A percentile compares a stretch with the other conserved stretches of the same genome.
Conservation (phyloP, 805 yeast species). For the Yamadazyma kitorensis region DNA sequence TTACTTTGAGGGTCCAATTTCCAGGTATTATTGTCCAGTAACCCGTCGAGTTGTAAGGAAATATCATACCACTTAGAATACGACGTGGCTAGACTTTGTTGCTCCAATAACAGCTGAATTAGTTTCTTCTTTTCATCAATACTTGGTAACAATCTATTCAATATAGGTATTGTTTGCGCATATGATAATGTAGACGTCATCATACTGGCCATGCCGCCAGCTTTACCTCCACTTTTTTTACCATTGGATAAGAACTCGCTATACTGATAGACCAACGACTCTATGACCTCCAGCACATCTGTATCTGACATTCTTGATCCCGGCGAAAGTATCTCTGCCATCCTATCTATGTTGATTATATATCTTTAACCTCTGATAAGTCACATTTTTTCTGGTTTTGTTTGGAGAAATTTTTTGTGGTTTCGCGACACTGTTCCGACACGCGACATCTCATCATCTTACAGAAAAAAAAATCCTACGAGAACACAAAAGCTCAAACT, state of each 20-base stretch:
- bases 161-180: conserved; percentile 7
- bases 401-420: too few relatives aligned
- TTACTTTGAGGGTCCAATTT: conserved; percentile 57
- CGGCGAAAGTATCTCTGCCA: neutral
- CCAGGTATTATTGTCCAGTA: conserved; percentile 71
- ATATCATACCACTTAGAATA: conserved; percentile 67
- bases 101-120: conserved; percentile 21
- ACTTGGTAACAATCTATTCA: conserved; percentile 7
- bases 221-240: conserved; percentile 1
- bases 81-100: conserved; percentile 35
- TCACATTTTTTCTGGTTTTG: too few relatives aligned
- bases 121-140: conserved; percentile 18
- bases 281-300: conserved; percentile 14
- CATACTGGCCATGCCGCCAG: neutral
- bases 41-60: conserved; percentile 60
- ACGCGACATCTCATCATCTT: too few relatives aligned
- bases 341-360: too few relatives aligned
- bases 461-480: too few relatives aligned
- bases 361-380: too few relatives aligned
- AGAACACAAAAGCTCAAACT: too few relatives aligned
- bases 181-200: conserved; percentile 6
- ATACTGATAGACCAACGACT: conserved; percentile 13
- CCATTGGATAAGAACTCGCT: conserved; percentile 4
- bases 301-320: neutral
- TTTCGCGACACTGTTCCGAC: too few relatives aligned